Percentiles rank a stretch among this genome's conserved stretches.
These are phyloP conservation scores for Quercus mongolica DNA, from an alignment of 306 rosid genomes.

Conservation along the genomic window DNA sequence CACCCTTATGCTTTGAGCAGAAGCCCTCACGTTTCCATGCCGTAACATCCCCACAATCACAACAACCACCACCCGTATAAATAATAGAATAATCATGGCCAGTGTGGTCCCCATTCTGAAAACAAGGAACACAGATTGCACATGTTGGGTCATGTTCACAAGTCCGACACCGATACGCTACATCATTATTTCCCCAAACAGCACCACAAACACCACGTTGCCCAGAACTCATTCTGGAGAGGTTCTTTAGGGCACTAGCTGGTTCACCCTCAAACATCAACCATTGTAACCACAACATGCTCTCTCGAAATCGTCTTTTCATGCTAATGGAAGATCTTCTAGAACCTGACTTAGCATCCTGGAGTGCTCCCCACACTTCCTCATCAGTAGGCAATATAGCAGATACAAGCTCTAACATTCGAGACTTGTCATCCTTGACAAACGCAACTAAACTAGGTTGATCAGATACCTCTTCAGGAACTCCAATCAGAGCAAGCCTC, in stretches of 20 bases:
- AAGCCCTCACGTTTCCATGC: slow-evolving; percentile 98
- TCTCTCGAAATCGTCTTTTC: slow-evolving; percentile 48
- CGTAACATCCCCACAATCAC: slow-evolving; percentile 97
- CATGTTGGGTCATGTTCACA: slow-evolving; percentile 94
- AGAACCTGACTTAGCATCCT: slow-evolving; percentile 35
- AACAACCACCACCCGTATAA: slow-evolving; percentile 87
- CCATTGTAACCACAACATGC: slow-evolving; percentile 89
- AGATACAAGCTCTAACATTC: slow-evolving; percentile 56
- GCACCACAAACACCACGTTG: slow-evolving; percentile 94
- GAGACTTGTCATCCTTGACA: slow-evolving; percentile 39
- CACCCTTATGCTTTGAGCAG: slow-evolving; percentile 90
- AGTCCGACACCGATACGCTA: slow-evolving; percentile 87
- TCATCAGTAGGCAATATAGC: slow-evolving; percentile 63
- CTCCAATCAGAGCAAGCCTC: slow-evolving; percentile 73
- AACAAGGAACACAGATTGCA: slow-evolving; percentile 95
- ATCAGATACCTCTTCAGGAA: slow-evolving; percentile 55
- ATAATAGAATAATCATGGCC: slow-evolving; percentile 83
- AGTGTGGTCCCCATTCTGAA: slow-evolving; percentile 78
- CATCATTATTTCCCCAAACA: slow-evolving; percentile 82
- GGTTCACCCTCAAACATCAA: slow-evolving; percentile 95
- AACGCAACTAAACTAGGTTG: slow-evolving; percentile 62
- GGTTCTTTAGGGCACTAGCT: slow-evolving; percentile 33
- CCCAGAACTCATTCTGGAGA: slow-evolving; percentile 58
- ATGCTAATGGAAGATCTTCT: slow-evolving; percentile 25
- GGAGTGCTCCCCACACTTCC: slow-evolving; percentile 49